Conservation (phyloP, 2,329 filamentous ascomycete species). For the Amesomyces nigricolor region DNA sequence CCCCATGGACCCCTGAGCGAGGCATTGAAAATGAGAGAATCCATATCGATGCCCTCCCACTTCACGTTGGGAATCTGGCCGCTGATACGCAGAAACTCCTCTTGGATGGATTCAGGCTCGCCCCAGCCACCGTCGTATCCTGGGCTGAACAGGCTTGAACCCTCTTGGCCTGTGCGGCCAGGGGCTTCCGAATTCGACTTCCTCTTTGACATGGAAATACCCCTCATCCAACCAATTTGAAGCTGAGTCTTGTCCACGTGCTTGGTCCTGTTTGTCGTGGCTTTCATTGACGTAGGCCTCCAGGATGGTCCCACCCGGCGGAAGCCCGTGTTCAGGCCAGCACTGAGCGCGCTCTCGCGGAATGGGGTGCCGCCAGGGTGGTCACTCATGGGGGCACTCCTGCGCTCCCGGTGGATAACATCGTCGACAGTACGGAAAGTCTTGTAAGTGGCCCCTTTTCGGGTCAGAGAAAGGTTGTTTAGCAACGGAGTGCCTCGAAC, state of each 20-base stretch:
- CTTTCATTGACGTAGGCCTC: slow-evolving; percentile 56
- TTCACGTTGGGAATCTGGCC: slow-evolving; percentile 57
- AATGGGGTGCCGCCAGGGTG: slow-evolving; percentile 42
- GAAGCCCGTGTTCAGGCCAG: slow-evolving; percentile 35
- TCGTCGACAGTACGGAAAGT: slow-evolving; percentile 73
- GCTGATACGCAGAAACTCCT: slow-evolving; percentile 59
- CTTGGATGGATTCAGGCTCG: slow-evolving; percentile 57
- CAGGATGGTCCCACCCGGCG: slow-evolving; percentile 39
- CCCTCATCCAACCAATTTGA: slow-evolving; percentile 65
- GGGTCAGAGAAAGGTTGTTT: slow-evolving; percentile 64
- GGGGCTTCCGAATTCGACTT: slow-evolving; percentile 42
- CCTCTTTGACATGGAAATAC: slow-evolving; percentile 57
- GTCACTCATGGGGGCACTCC: slow-evolving; percentile 57
- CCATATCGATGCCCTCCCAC: slow-evolving; percentile 61
- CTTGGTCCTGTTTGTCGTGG: slow-evolving; percentile 40
- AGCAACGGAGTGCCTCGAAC: slow-evolving; percentile 61
- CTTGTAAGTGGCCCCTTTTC: slow-evolving; percentile 79
- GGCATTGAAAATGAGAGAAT: slow-evolving; percentile 52
- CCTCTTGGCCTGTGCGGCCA: slow-evolving; percentile 47
- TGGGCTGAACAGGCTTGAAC: slow-evolving; percentile 47
- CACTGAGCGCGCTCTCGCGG: slow-evolving; percentile 37
- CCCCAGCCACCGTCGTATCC: slow-evolving; percentile 53
- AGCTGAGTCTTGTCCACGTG: slow-evolving; percentile 44
- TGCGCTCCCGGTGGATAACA: slow-evolving; percentile 50
- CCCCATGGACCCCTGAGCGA: slow-evolving; percentile 63